A percentile compares a stretch with the other conserved stretches of the same genome.
Evolutionary conservation across 345 rosid species (phyloP).

Genomic region (Syzygium oleosum): DNA sequence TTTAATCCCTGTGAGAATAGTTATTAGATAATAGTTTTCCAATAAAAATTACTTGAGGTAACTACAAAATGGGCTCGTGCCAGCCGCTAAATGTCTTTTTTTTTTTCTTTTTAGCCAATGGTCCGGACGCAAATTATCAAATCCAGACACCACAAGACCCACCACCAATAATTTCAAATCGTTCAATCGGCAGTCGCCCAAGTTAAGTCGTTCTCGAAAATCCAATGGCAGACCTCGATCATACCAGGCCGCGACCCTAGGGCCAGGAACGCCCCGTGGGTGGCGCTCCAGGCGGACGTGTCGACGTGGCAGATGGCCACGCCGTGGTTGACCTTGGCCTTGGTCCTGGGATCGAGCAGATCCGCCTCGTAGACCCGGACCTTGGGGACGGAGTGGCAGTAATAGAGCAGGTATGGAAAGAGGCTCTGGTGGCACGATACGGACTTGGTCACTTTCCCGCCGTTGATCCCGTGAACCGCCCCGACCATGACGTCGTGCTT

Average conservation of each 20-base stretch:
- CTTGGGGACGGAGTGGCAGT: slow-evolving; percentile 47
- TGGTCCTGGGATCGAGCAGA: slow-evolving; percentile 21
- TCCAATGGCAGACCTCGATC: slow-evolving; percentile 54
- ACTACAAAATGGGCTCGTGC: background rate
- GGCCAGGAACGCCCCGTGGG: slow-evolving; percentile 36
- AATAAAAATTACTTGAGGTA: background rate
- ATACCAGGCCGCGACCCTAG: slow-evolving; percentile 33
- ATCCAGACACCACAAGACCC: background rate
- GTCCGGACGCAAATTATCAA: background rate
- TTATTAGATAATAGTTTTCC: background rate
- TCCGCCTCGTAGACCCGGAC: slow-evolving; percentile 44
- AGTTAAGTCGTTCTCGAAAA: slow-evolving; percentile 38
- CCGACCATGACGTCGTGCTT: slow-evolving; percentile 24
- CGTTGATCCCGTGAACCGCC: slow-evolving; percentile 24
- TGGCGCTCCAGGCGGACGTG: slow-evolving; percentile 39
- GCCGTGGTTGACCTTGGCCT: slow-evolving; percentile 31
- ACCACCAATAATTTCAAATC: background rate
- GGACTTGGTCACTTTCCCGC: slow-evolving; percentile 25
- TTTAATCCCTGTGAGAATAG: background rate
- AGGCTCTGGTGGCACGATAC: slow-evolving; percentile 47
- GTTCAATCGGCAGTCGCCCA: slow-evolving; percentile 15
- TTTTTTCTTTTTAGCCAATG: background rate
- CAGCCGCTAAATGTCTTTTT: background rate
- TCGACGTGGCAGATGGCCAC: slow-evolving; percentile 44
- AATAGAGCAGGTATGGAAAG: slow-evolving; percentile 34